These are phyloP conservation scores for Serendipita indica DNA, from an alignment of 768 basidiomycete species.

Conservation along the genomic window DNA sequence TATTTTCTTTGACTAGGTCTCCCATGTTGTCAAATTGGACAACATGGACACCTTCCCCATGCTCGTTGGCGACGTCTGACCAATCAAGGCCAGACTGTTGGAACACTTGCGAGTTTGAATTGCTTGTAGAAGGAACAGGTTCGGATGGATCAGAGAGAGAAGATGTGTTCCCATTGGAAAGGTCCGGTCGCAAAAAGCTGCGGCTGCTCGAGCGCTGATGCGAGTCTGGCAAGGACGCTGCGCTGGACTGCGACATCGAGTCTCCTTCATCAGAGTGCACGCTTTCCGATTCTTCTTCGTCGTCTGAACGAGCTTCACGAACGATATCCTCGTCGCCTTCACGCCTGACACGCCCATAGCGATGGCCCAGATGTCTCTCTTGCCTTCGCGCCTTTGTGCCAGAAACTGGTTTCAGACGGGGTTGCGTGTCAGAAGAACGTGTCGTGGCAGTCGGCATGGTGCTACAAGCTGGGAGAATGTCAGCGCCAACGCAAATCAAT, in stretches of 20 bases:
- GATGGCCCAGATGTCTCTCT: not conserved
- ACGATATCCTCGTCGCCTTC: conserved; percentile 15
- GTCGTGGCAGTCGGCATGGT: conserved; percentile 6
- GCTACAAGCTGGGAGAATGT: not conserved
- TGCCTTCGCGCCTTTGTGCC: not conserved
- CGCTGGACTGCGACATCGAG: conserved; percentile 1
- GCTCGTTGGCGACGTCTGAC: conserved; percentile 12
- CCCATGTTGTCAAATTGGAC: conserved; percentile 59
- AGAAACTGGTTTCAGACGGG: not conserved
- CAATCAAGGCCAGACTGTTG: conserved; percentile 14
- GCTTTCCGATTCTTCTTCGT: not conserved
- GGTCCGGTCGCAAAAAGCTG: not conserved
- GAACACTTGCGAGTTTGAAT: not conserved
- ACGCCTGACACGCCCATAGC: conserved; percentile 8
- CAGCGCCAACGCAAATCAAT: conserved; percentile 5
- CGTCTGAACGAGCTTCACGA: conserved; percentile 9
- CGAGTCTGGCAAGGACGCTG: not conserved
- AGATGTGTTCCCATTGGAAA: not conserved
- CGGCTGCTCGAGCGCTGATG: not conserved
- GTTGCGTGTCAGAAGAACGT: not conserved
- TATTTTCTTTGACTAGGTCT: conserved; percentile 17
- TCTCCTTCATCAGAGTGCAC: conserved; percentile 9
- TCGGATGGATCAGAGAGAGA: not conserved
- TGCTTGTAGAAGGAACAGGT: not conserved
- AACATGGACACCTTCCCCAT: conserved; percentile 47